Base-by-base conservation (phyloP, 169 alveolate genomes). In the Sarcocystis neurona region DNA sequence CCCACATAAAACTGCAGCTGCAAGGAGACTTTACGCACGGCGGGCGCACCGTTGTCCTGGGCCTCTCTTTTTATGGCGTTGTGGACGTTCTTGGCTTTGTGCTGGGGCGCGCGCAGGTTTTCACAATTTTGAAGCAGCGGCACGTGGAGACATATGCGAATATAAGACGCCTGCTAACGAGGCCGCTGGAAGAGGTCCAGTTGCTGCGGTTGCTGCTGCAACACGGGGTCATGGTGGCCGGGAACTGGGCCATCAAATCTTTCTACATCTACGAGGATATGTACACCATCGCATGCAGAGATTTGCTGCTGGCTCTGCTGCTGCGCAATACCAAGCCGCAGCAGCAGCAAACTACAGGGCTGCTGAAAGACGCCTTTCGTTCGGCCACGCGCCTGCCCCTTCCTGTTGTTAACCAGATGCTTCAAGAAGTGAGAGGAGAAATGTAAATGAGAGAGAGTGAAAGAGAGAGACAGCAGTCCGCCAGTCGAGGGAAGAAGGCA, bases 161-260 rank as follows among this genome's bases (percentile, higher is more conserved):
- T 30, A 74, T 87, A 10, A 77, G 53, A 60, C 56, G 56, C 0
- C 78, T 77, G 79, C 66, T 87, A 70, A 74, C 91, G 34, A 23
- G n/a, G 3, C 63, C 85, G 70, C 37, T 58, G 60, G 41, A 12
- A n/a, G 91, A 87, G 58, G 34, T 5, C 23, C 53, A 77, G 32
- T 68, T 87, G 79, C 80, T 87, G 68, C 47, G 43, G 41, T 18
- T 44, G 32, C 79, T 87, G 4, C 74, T 37, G 56, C 75, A 87
- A 48, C 30, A 53, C 63, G 74, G 63, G 37, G 34, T 44, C 47
- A 47, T 50, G 43, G 79, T 87, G 39, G 32, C 20, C 48, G 91
- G 91, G 37, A 90, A 79, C 92, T 90, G 90, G 89, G 90, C 41
- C n/a, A 34, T 60, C 56, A 84, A 84, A 48, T 60, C 82, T 63